A percentile compares a stretch with the other conserved stretches of the same genome.
Conservation (phyloP, 139 green algal species). For the Pseudopediastrum boryanum region DNA sequence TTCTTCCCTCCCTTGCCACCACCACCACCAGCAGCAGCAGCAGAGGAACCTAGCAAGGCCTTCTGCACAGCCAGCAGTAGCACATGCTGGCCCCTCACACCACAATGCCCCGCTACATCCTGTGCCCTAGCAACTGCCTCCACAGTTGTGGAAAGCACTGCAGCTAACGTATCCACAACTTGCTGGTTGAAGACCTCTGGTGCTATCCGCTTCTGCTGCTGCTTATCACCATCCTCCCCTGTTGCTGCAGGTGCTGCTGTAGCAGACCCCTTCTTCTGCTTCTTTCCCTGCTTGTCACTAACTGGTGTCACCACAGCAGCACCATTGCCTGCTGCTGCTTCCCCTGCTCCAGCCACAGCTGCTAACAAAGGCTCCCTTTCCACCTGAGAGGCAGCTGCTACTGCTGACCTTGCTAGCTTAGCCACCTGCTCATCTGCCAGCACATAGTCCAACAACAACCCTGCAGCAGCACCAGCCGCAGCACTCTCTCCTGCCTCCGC, state of each 20-base stretch:
- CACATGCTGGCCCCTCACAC: constrained; percentile 36
- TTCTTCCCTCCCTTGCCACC: background rate
- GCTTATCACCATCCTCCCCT: constrained; percentile 7
- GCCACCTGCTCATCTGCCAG: constrained; percentile 15
- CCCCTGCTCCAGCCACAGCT: constrained; percentile 14
- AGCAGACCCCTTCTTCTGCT: background rate
- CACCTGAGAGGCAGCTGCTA: background rate
- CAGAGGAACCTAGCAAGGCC: background rate
- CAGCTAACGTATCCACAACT: constrained; percentile 16
- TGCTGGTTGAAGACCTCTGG: constrained; percentile 10
- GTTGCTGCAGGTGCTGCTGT: constrained; percentile 20
- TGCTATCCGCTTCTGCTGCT: background rate
- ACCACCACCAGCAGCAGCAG: background rate
- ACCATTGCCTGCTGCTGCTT: background rate
- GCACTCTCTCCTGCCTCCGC: background rate
- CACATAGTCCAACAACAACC: constrained; percentile 25
- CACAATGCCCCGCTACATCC: background rate
- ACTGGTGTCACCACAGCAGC: constrained; percentile 2
- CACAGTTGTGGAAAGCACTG: background rate
- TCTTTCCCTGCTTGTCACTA: background rate
- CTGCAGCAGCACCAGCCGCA: constrained; percentile 5
- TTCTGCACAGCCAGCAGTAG: constrained; percentile 37
- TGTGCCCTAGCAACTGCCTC: background rate
- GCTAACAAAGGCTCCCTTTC: constrained; percentile 4
- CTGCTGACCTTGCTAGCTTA: constrained; percentile 26